phyloP scores from a whole-genome alignment of 139 green algal species.

The Micractinium sp. region DNA sequence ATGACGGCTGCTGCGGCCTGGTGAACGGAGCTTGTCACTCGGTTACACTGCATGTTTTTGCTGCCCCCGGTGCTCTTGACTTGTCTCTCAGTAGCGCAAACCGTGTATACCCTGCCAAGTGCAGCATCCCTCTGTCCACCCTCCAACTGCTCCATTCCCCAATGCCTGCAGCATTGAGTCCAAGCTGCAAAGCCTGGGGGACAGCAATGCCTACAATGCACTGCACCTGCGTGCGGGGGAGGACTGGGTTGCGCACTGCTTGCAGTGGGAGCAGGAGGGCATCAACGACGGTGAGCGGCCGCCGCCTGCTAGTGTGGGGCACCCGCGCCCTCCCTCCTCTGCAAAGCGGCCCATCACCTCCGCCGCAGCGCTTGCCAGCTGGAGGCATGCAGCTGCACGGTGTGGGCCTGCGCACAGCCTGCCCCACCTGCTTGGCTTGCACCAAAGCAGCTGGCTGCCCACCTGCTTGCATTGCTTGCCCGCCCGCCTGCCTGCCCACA shows the following conservation, averaged over 20 bases:
- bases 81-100: no score
- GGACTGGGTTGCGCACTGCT: slow-evolving; percentile 1
- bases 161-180: background rate
- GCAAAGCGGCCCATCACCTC: no score
- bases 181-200: background rate
- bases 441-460: no score
- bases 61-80: no score
- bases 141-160: background rate
- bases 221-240: background rate
- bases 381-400: background rate
- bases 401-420: background rate
- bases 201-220: background rate
- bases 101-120: background rate
- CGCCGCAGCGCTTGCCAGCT: no score
- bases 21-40: no score
- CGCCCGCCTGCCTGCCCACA: background rate
- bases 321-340: no score
- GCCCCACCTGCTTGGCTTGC: background rate
- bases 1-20: background rate
- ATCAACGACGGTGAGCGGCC: no score
- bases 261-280: background rate
- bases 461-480: background rate
- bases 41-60: no score
- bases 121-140: no score
- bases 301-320: no score